A percentile compares a stretch with the other conserved stretches of the same genome.
Evolutionary conservation across 1,139 yeast species (phyloP).

Genomic region (Suhomyces anneliseae): DNA sequence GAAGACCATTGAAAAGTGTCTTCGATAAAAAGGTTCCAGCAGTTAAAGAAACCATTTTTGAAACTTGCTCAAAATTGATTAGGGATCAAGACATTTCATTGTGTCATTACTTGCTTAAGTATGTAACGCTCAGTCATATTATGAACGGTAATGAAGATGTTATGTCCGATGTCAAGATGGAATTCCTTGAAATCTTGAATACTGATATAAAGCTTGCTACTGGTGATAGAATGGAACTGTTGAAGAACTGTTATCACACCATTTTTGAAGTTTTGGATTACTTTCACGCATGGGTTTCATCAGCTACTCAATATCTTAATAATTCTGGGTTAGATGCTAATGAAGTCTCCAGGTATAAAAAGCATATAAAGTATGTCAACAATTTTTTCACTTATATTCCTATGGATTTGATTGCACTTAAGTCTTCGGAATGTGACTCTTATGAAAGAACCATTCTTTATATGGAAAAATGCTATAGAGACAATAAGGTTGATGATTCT

Average conservation of each 20-base stretch:
- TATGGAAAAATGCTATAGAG: constrained; percentile 71
- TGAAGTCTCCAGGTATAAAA: constrained; percentile 22
- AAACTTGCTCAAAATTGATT: constrained; percentile 65
- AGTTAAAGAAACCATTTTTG: constrained; percentile 48
- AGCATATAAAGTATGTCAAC: constrained; percentile 40
- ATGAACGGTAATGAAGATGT: constrained; percentile 49
- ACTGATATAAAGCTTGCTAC: constrained; percentile 44
- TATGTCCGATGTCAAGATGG: constrained; percentile 49
- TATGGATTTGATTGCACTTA: constrained; percentile 65
- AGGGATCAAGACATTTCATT: constrained; percentile 70
- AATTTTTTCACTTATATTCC: constrained; percentile 58
- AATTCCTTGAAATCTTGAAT: constrained; percentile 58
- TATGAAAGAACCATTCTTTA: constrained; percentile 89
- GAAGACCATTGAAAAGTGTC: constrained; percentile 30
- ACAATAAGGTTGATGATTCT: constrained; percentile 29
- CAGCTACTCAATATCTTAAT: constrained; percentile 33
- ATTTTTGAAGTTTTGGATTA: constrained; percentile 82
- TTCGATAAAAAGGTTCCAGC: constrained; percentile 10
- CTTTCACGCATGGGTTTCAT: constrained; percentile 70
- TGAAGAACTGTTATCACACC: constrained; percentile 66
- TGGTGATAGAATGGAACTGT: constrained; percentile 54
- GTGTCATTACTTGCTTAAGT: constrained; percentile 76
- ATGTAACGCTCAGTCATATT: constrained; percentile 68
- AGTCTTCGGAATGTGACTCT: constrained; percentile 82
- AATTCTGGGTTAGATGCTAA: constrained; percentile 21